Conservation (phyloP, 2,329 filamentous ascomycete species). For the Exophiala oligosperma region DNA sequence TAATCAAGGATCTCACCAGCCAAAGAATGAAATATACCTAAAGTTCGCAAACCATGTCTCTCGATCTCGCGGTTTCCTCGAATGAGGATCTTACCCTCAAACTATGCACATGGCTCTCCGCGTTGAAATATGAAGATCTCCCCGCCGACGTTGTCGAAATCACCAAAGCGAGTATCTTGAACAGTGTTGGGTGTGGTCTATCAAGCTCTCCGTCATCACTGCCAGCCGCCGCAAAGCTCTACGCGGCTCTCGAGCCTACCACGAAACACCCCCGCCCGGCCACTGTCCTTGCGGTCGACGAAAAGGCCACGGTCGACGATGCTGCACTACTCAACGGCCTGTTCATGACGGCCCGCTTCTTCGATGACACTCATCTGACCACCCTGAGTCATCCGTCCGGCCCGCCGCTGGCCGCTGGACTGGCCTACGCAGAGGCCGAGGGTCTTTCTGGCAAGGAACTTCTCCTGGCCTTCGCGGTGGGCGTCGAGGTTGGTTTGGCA, state of each 20-base stretch:
- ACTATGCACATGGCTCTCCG: background rate
- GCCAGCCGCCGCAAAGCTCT: slow-evolving; percentile 5
- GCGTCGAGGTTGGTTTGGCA: slow-evolving; percentile 5
- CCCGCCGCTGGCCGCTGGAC: slow-evolving; percentile 1
- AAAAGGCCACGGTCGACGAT: slow-evolving; percentile 3
- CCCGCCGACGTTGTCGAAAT: background rate
- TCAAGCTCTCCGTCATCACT: slow-evolving; percentile 3
- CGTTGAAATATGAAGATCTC: background rate
- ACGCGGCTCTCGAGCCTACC: slow-evolving; percentile 1
- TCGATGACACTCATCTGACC: slow-evolving; percentile 7
- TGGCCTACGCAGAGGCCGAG: slow-evolving; percentile 6
- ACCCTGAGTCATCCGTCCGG: slow-evolving; percentile 6
- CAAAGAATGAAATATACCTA: too few relatives aligned
- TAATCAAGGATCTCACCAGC: too few relatives aligned
- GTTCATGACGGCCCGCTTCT: slow-evolving; percentile 6
- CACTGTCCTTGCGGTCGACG: slow-evolving; percentile 4
- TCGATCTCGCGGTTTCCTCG: background rate
- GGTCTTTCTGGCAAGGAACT: slow-evolving; percentile 4
- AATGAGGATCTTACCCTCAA: slow-evolving; percentile 5
- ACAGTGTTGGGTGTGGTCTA: slow-evolving; percentile 8
- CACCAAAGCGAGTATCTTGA: slow-evolving; percentile 9
- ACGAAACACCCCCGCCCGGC: slow-evolving; percentile 2
- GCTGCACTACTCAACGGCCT: slow-evolving; percentile 7
- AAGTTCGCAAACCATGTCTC: background rate
- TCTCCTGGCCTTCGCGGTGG: background rate